Evolutionary conservation across 2,329 filamentous ascomycete genomes (phyloP), one percentile per base, ranked within the genome.

Genomic region (Pseudopyricularia cyperi): DNA sequence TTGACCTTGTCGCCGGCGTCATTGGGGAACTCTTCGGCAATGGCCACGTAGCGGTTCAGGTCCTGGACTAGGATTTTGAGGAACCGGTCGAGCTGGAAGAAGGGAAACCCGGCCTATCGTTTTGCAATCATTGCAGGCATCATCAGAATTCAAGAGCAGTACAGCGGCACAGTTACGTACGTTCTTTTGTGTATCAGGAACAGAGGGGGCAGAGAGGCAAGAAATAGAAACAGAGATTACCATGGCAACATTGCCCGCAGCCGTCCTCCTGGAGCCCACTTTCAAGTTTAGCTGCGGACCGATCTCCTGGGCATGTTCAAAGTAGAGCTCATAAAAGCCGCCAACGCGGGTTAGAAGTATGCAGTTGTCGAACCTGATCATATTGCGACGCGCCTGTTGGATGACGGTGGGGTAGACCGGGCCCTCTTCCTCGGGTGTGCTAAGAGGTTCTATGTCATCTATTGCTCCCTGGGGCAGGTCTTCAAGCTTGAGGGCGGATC

Each of bases 271-370:
- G 52, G 78, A 78, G 2, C 85, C 83, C 52, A 95, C 82, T 66
- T 96, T 97, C 62, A 98, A 70, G 60, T 89, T 93, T 57, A 98
- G 74, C 46, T 95, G 72, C 1, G 89, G 87, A 2, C 86, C 91
- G 65, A 85, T 86, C 62, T 95, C 83, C 54, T 95, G 87, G 11
- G 94, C 93, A 65, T 98, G 90, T 60, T 95, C 86, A 66, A 97
- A 94, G 69, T 98, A 98, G 54, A 98, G 72, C 77, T 98, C 93
- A 68, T 97, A 98, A 68, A 98, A 98, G 55, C 90, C 85, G 52
- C 93, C 93, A 28, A 98, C 89, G 53, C 91, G 81, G 4, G 93
- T 98, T 54, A 98, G 71, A 7, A 98, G 67, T 37, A 98, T 86
- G 67, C 91, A 97, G 60, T 94, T 89, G 61, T 83, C 80, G 68